phyloP scores from a whole-genome alignment of 441 rosid genomes.

The Raphanus hybrid region DNA sequence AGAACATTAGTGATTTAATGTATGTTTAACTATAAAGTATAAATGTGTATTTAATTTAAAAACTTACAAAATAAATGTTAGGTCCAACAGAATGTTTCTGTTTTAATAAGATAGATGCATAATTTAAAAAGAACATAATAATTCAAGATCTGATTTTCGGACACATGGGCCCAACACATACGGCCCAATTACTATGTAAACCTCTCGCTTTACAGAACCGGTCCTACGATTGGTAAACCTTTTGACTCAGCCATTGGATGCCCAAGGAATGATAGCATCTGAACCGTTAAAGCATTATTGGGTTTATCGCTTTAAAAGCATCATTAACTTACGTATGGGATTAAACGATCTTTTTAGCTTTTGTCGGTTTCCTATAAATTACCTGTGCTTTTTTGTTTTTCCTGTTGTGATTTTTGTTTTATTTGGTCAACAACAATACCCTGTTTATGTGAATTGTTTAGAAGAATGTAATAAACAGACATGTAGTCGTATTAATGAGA shows the following conservation, averaged over 20 bases:
- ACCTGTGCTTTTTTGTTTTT: slow-evolving; percentile 9
- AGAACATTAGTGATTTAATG: too few species aligned
- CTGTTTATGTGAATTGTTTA: not conserved
- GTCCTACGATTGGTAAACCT: slow-evolving; percentile 18
- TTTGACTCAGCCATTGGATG: slow-evolving; percentile 37
- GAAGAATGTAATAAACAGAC: not conserved
- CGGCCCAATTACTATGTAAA: slow-evolving; percentile 35
- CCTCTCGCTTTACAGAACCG: slow-evolving; percentile 11
- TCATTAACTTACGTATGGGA: slow-evolving; percentile 36
- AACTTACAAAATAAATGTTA: too few species aligned
- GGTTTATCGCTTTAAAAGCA: slow-evolving; percentile 16
- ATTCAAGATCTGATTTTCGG: not conserved
- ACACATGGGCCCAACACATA: slow-evolving; percentile 34
- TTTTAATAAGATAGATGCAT: too few species aligned
- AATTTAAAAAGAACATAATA: slow-evolving; percentile 7
- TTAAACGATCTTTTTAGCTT: slow-evolving; percentile 33
- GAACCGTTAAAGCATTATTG: slow-evolving; percentile 34
- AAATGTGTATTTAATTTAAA: too few species aligned
- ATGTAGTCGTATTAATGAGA: slow-evolving; percentile 20
- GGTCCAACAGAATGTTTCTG: too few species aligned
- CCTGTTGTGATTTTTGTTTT: slow-evolving; percentile 8
- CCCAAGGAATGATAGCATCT: slow-evolving; percentile 21
- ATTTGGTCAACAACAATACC: slow-evolving; percentile 1
- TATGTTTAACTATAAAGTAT: too few species aligned
- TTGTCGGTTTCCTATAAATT: slow-evolving; percentile 36